Conservation (phyloP, 495 filamentous ascomycete genomes). For the Lophium mytilinum region DNA sequence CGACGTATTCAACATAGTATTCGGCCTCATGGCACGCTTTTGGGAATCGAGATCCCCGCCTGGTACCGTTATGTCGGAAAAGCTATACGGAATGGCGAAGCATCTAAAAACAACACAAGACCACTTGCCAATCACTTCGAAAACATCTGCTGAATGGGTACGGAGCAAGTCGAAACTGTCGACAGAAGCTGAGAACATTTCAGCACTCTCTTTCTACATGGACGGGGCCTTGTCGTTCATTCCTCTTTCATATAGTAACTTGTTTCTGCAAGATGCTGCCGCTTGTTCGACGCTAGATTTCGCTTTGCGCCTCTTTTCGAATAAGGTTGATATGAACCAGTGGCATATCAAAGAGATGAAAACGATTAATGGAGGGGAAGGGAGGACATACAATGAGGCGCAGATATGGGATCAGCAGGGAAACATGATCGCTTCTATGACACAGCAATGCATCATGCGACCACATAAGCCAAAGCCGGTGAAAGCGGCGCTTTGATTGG, state of each 20-base stretch:
- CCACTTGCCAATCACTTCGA: constrained; percentile 4
- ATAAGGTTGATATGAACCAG: constrained; percentile 3
- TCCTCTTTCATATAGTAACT: constrained; percentile 3
- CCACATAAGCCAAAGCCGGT: background rate
- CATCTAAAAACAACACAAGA: constrained; percentile 18
- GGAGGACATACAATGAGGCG: constrained; percentile 17
- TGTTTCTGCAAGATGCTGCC: constrained; percentile 15
- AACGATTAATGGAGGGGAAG: constrained; percentile 6
- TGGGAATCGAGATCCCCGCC: constrained; percentile 13
- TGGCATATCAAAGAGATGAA: constrained; percentile 18
- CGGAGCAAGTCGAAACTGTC: background rate
- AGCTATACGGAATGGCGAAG: constrained; percentile 12
- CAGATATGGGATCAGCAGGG: constrained; percentile 16
- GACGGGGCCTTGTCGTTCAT: constrained; percentile 15
- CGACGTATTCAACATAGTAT: background rate
- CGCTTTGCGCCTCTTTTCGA: constrained; percentile 14
- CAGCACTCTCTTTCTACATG: constrained; percentile 10
- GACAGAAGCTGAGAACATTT: constrained; percentile 4
- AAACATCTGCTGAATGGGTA: constrained; percentile 18
- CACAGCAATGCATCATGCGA: constrained; percentile 21
- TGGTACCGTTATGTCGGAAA: constrained; percentile 18
- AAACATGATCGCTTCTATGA: constrained; percentile 13
- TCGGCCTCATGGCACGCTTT: background rate
- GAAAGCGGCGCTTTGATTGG: background rate
- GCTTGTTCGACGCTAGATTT: constrained; percentile 17